A percentile compares a stretch with the other conserved stretches of the same genome.
Evolutionary conservation across 257 asterid genomes (phyloP).

Genomic region (Ocimum tenuiflorum): DNA sequence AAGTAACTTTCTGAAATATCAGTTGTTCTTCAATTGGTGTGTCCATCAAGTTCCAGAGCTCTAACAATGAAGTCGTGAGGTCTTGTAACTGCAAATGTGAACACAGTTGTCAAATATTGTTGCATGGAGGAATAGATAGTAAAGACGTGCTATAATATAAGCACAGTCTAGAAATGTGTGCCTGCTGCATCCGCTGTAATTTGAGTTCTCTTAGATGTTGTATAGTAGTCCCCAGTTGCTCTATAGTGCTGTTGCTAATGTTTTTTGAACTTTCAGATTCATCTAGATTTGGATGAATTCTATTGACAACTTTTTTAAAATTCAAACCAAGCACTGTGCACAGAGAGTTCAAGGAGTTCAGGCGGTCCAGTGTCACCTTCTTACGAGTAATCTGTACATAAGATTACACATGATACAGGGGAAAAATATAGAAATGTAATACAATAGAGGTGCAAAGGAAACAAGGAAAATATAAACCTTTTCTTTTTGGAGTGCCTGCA

Average conservation of each 20-base stretch:
- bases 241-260: slow-evolving; percentile 50
- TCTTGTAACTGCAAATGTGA: slow-evolving; percentile 62
- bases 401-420: slow-evolving; percentile 12
- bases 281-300: slow-evolving; percentile 70
- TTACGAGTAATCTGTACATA: slow-evolving; percentile 63
- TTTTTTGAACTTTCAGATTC: slow-evolving; percentile 51
- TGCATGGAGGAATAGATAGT: background rate
- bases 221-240: slow-evolving; percentile 48
- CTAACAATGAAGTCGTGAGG: slow-evolving; percentile 73
- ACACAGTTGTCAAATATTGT: slow-evolving; percentile 15
- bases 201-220: slow-evolving; percentile 56
- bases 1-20: slow-evolving; percentile 68
- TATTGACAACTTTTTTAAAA: slow-evolving; percentile 43
- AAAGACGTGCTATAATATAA: background rate
- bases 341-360: slow-evolving; percentile 55
- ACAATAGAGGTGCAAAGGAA: background rate
- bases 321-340: slow-evolving; percentile 87
- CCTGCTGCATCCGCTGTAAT: slow-evolving; percentile 77
- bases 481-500: slow-evolving; percentile 67
- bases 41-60: slow-evolving; percentile 97
- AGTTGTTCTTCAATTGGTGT: slow-evolving; percentile 86
- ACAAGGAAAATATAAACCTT: slow-evolving; percentile 40
- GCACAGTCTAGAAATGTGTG: slow-evolving; percentile 14
- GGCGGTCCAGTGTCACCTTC: slow-evolving; percentile 49
- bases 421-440: background rate